phyloP scores from a whole-genome alignment of 2,329 filamentous ascomycete species.

The Trichoderma sp. region DNA sequence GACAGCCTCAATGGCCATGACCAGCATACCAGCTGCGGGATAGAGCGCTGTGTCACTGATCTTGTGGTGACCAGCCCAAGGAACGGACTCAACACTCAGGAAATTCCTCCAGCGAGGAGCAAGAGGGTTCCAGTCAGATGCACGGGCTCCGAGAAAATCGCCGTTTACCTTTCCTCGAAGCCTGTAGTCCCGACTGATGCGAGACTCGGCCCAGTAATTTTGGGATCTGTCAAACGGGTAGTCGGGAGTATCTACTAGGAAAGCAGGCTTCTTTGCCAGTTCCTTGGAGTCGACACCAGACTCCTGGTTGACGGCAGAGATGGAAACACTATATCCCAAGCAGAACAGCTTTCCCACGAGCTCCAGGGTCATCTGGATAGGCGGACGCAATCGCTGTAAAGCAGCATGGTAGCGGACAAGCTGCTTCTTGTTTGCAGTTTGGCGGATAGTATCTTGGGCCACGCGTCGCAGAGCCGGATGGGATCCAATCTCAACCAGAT shows the following conservation, averaged over 20 bases:
- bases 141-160: constrained; percentile 39
- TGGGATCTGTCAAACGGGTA: constrained; percentile 32
- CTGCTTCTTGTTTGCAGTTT: constrained; percentile 7
- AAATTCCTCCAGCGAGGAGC: constrained; percentile 45
- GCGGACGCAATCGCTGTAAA: background rate
- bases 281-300: background rate
- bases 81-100: constrained; percentile 33
- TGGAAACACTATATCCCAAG: constrained; percentile 1
- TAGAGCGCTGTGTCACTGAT: constrained; percentile 47
- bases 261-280: background rate
- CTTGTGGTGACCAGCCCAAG: constrained; percentile 52
- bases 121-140: constrained; percentile 37
- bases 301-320: constrained; percentile 1
- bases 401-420: background rate
- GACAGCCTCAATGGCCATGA: constrained; percentile 49
- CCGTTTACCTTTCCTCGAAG: constrained; percentile 35
- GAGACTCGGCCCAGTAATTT: constrained; percentile 27
- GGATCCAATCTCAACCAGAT: constrained; percentile 21
- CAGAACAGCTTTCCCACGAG: constrained; percentile 24
- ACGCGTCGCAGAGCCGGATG: constrained; percentile 10
- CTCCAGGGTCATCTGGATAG: background rate
- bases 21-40: constrained; percentile 49
- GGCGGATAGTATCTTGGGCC: constrained; percentile 11
- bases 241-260: constrained; percentile 27
- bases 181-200: constrained; percentile 32